These are phyloP conservation scores for Colletotrichum tropicicola DNA, from an alignment of 2,329 filamentous ascomycete species.

Conservation along the genomic window DNA sequence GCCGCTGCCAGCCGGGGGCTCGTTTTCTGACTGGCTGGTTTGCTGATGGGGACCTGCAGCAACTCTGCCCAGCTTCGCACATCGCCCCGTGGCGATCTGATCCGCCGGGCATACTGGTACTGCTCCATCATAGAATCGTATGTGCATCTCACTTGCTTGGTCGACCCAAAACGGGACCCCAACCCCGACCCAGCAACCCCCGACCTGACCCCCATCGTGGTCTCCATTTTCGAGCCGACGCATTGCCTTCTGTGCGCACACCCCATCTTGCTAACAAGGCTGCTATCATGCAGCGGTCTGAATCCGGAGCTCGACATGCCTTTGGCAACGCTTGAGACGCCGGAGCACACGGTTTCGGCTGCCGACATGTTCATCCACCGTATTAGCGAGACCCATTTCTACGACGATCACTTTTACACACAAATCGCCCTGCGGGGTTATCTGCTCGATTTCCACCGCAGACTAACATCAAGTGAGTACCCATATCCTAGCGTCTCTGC, in stretches of 20 bases:
- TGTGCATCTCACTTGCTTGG: constrained; percentile 24
- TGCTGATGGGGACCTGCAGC: constrained; percentile 34
- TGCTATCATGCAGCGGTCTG: constrained; percentile 50
- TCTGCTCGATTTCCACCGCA: constrained; percentile 60
- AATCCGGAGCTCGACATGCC: constrained; percentile 68
- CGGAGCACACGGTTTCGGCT: constrained; percentile 59
- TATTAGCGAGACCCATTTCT: constrained; percentile 43
- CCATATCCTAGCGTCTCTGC: neutral
- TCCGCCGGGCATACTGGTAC: constrained; percentile 65
- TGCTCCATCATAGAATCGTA: constrained; percentile 65
- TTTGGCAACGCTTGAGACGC: constrained; percentile 60
- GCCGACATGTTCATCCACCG: neutral
- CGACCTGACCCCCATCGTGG: too few relatives aligned
- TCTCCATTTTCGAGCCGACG: too few relatives aligned
- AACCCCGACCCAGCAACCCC: too few relatives aligned
- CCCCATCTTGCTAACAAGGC: neutral
- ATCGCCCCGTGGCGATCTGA: constrained; percentile 56
- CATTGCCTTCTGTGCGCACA: too few relatives aligned
- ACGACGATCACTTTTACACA: constrained; percentile 67
- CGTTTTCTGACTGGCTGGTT: neutral
- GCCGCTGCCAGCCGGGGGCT: neutral
- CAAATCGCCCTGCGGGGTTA: constrained; percentile 66
- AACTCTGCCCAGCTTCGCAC: constrained; percentile 55
- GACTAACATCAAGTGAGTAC: constrained; percentile 60
- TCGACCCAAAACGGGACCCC: neutral